These are phyloP conservation scores for Termitomyces sp. DNA, from an alignment of 768 basidiomycete species.

Conservation along the genomic window DNA sequence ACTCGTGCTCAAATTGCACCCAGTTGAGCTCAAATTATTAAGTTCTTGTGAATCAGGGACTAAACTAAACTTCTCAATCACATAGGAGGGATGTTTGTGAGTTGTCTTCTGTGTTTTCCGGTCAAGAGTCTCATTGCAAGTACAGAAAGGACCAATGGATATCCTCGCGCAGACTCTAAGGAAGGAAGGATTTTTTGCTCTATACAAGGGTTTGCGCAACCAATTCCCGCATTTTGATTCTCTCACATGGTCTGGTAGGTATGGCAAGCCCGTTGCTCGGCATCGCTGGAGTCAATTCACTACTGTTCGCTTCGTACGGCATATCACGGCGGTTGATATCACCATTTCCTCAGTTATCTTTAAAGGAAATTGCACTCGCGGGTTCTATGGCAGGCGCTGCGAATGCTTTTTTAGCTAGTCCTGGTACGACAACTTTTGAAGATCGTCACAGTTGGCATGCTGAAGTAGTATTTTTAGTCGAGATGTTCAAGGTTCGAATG, in stretches of 20 bases:
- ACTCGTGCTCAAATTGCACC: constrained; percentile 85
- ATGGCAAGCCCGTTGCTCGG: constrained; percentile 91
- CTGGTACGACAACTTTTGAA: constrained; percentile 42
- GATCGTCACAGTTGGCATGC: not conserved
- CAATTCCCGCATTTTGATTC: not conserved
- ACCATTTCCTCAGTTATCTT: constrained; percentile 79
- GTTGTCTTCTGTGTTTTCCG: constrained; percentile 20
- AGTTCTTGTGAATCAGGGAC: constrained; percentile 1
- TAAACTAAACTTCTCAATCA: not conserved
- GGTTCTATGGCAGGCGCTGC: constrained; percentile 91
- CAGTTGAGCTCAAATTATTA: constrained; percentile 38
- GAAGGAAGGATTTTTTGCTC: constrained; percentile 87
- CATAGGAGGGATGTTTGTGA: constrained; percentile 83
- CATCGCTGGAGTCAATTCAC: constrained; percentile 92
- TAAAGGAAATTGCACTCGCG: constrained; percentile 76
- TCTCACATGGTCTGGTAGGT: constrained; percentile 35
- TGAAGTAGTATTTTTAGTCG: constrained; percentile 46
- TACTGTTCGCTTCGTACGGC: constrained; percentile 91
- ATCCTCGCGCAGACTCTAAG: constrained; percentile 75
- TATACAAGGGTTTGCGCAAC: constrained; percentile 77
- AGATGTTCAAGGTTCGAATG: constrained; percentile 99
- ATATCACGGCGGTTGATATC: constrained; percentile 76
- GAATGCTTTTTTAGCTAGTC: constrained; percentile 88
- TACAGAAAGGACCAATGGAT: constrained; percentile 89
- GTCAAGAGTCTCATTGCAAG: not conserved